These are phyloP conservation scores for Hordeum pubiflorum DNA, from an alignment of 202 grass and related monocot species.

Conservation along the genomic window DNA sequence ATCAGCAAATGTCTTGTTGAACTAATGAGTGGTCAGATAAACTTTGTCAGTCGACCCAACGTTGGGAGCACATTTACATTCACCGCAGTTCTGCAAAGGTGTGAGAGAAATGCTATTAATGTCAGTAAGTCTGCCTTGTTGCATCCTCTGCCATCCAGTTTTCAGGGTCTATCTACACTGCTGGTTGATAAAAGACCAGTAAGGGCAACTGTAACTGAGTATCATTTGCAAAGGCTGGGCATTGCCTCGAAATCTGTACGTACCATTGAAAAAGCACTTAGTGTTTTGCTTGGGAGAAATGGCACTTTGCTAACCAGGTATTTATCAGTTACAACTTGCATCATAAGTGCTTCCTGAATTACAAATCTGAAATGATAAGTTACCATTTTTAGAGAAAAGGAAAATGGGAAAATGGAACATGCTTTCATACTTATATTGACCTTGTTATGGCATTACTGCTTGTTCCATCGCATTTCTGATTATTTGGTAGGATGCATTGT, in stretches of 20 bases:
- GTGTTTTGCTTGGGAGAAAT: constrained; percentile 53
- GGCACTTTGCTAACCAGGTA: constrained; percentile 55
- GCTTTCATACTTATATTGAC: background rate
- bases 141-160: constrained; percentile 62
- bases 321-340: background rate
- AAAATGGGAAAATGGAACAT: background rate
- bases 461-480: constrained; percentile 6
- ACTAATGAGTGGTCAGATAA: constrained; percentile 86
- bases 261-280: constrained; percentile 42
- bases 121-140: constrained; percentile 50
- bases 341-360: background rate
- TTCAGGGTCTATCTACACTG: constrained; percentile 60
- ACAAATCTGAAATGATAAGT: constrained; percentile 8
- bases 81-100: constrained; percentile 52
- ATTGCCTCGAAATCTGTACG: constrained; percentile 50
- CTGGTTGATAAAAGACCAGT: constrained; percentile 81
- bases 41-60: constrained; percentile 64
- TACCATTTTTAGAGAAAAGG: constrained; percentile 1
- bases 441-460: background rate
- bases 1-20: constrained; percentile 93
- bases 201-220: constrained; percentile 78
- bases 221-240: constrained; percentile 81
- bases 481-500: constrained; percentile 7
- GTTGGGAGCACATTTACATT: constrained; percentile 95
- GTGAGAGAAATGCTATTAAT: constrained; percentile 34